Conservation (phyloP, 768 basidiomycete genomes). For the Rhodotorula graminis region DNA sequence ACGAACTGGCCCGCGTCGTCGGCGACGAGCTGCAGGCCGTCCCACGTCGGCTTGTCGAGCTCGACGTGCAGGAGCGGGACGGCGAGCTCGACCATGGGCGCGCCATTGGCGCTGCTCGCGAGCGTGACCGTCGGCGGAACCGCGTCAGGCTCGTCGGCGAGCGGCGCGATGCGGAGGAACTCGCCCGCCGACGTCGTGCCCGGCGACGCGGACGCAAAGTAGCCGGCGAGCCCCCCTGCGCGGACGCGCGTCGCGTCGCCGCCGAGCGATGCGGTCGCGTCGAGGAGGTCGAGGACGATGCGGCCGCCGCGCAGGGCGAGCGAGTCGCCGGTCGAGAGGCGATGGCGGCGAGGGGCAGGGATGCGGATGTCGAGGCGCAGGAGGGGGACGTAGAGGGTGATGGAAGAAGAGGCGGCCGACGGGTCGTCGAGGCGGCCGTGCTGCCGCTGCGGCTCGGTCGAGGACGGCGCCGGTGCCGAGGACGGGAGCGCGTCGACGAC, state of each 20-base stretch:
- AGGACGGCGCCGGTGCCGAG: not conserved
- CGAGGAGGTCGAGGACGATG: slow-evolving; percentile 2
- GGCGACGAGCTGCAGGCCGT: slow-evolving; percentile 77
- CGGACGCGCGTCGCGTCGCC: not conserved
- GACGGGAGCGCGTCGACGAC: slow-evolving; percentile 16
- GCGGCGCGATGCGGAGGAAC: slow-evolving; percentile 7
- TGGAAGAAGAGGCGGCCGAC: not conserved
- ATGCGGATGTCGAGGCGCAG: slow-evolving; percentile 8
- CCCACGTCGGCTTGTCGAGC: slow-evolving; percentile 62
- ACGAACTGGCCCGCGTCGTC: slow-evolving; percentile 59
- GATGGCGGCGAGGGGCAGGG: not conserved
- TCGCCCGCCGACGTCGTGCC: too few relatives aligned
- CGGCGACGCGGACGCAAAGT: not conserved
- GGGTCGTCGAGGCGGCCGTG: slow-evolving; percentile 13
- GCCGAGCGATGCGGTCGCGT: not conserved
- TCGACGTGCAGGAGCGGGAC: slow-evolving; percentile 59
- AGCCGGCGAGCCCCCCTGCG: not conserved
- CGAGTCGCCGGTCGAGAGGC: not conserved
- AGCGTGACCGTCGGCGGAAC: not conserved
- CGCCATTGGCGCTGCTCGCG: not conserved
- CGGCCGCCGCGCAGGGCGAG: not conserved
- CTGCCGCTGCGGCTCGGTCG: not conserved
- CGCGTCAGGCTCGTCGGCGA: not conserved
- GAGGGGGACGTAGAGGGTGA: not conserved
- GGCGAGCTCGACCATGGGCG: not conserved